Evolutionary conservation across 1,139 yeast species (phyloP).

Genomic region (Torulaspora pretoriensis): DNA sequence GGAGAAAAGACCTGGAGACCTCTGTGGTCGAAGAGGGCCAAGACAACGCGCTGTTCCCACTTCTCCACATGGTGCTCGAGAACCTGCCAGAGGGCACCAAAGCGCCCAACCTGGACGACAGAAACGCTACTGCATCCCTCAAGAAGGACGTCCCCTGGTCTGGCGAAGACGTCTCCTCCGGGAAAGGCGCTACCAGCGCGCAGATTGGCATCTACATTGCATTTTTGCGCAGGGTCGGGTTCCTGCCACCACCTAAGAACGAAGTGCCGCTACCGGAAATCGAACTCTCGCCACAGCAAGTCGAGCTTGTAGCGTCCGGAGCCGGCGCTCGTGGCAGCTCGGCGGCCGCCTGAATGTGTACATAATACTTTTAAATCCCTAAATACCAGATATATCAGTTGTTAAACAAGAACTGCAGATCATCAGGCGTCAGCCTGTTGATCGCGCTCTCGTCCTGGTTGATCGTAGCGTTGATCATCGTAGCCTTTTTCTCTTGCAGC

Average conservation of each 20-base stretch:
- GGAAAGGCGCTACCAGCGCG: conserved; percentile 64
- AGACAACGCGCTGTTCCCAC: conserved; percentile 87
- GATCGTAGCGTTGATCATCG: conserved; percentile 95
- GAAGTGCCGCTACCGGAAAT: conserved; percentile 52
- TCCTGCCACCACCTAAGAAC: conserved; percentile 57
- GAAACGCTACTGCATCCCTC: conserved; percentile 66
- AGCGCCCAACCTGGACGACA: conserved; percentile 92
- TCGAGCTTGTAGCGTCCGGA: conserved; percentile 64
- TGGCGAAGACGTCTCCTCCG: conserved; percentile 60
- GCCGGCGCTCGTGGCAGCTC: conserved; percentile 75
- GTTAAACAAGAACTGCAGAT: conserved; percentile 86
- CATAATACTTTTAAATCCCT: not conserved
- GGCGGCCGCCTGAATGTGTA: conserved; percentile 4
- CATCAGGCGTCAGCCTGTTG: conserved; percentile 82
- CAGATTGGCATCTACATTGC: conserved; percentile 75
- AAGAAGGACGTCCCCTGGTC: conserved; percentile 57
- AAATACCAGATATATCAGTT: conserved; percentile 40
- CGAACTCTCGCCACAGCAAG: conserved; percentile 52
- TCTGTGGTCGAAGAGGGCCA: conserved; percentile 66
- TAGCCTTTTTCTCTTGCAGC: conserved; percentile 92
- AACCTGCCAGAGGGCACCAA: conserved; percentile 84
- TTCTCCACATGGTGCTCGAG: conserved; percentile 89
- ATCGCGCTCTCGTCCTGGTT: conserved; percentile 90
- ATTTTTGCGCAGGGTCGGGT: conserved; percentile 74
- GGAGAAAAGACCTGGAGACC: conserved; percentile 74